Conservation (phyloP, 2,329 filamentous ascomycete species). For the Trichoderma koningiopsis region DNA sequence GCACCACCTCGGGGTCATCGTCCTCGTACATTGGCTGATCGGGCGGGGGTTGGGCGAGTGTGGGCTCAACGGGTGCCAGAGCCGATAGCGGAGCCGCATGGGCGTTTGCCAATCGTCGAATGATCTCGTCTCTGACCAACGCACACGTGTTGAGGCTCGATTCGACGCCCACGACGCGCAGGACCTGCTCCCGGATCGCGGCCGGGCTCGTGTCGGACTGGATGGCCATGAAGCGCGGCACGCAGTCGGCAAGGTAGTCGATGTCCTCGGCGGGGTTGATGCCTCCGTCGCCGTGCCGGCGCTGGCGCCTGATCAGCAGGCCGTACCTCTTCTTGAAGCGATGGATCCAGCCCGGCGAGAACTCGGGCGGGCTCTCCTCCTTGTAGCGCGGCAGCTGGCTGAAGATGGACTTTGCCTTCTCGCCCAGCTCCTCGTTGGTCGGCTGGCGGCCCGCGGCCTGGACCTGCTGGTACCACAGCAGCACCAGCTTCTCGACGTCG, state of each 20-base stretch:
- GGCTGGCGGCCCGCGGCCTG: constrained; percentile 57
- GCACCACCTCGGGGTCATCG: constrained; percentile 59
- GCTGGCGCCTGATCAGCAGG: constrained; percentile 58
- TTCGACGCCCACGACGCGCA: constrained; percentile 58
- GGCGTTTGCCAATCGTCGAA: constrained; percentile 43
- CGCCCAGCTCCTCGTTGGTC: constrained; percentile 63
- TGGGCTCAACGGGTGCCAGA: constrained; percentile 33
- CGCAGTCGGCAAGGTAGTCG: constrained; percentile 60
- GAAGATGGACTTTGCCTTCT: constrained; percentile 64
- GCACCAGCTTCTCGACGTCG: constrained; percentile 61
- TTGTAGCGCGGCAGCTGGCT: constrained; percentile 61
- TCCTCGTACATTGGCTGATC: constrained; percentile 48
- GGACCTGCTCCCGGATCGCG: constrained; percentile 59
- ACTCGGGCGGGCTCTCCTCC: constrained; percentile 61
- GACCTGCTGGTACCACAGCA: constrained; percentile 58
- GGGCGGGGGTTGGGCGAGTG: constrained; percentile 37
- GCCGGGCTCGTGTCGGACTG: constrained; percentile 60
- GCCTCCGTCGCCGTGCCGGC: constrained; percentile 52
- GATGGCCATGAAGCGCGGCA: constrained; percentile 62
- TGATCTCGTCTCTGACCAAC: constrained; percentile 59
- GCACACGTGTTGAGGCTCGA: constrained; percentile 56
- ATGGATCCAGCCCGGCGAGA: constrained; percentile 66
- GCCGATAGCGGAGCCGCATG: constrained; percentile 31
- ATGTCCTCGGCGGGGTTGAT: constrained; percentile 58
- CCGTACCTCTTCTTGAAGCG: constrained; percentile 66